Base-by-base conservation (phyloP, 768 basidiomycete species). In the Xerocomus potaroensis region DNA sequence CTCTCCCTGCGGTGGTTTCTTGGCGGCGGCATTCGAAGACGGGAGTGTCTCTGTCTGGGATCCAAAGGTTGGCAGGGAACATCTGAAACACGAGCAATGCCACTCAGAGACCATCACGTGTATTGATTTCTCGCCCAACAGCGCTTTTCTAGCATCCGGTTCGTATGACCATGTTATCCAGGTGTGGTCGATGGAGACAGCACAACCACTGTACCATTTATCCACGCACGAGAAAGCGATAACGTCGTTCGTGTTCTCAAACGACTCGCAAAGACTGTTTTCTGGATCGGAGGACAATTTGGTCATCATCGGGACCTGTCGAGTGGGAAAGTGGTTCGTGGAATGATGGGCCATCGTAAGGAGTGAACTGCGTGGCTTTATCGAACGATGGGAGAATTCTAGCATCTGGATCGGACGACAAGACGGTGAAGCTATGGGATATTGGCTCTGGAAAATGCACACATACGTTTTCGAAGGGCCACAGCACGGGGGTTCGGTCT, bases 391-490 rank as follows among this genome's bases (percentile, higher is more conserved):
- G 32, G 15, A 14, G 32, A 7, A 7, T 33, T n/a, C 14, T 57
- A 5, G 61, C 54, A 10, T 58, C 61, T 3, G 58, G 59, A n/a
- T 64, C 60, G 8, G 44, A 54, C 24, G 62, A 63, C 45, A 51
- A 50, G 26, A 57, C 58, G 1, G 24, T 60, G 21, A 59, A 56
- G 24, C 41, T 59, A 19, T 64, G 62, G 62, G 53, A 59, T 9
- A 21, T 31, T 5, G 12, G 5, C 2, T 47, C 58, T 0, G 58
- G 61, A 12, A 45, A 44, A 31, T 57, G 53, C 9, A 41, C 39
- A 1, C 31, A 29, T 5, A 50, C 57, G 0, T 30, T 57, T 27
- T 27, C 26, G 30, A 57, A 48, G 23, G 57, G 54, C 12, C 43
- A 57, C 33, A 40, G 12, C 26, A 27, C 41, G 0, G 52, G 44